Conservation (phyloP, 1,139 yeast genomes). For the Magnusiomyces suaveolens region DNA sequence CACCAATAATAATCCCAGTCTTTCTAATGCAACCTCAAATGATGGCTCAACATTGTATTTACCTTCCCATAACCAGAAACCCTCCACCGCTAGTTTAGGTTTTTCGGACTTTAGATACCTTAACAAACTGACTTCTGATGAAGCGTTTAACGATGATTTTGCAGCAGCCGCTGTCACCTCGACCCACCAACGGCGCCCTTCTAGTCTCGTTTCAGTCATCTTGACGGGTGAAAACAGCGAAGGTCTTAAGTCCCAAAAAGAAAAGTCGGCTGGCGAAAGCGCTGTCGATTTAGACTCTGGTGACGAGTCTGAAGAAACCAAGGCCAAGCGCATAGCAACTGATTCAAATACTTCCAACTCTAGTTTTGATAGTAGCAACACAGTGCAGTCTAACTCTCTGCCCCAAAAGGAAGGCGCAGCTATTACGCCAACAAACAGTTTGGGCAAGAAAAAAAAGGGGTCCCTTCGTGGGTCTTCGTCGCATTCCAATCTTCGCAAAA, state of each 20-base stretch:
- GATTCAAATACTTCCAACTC: not conserved
- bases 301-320: not conserved
- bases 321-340: not conserved
- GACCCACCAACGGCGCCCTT: not conserved
- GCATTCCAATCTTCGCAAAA: conserved; percentile 21
- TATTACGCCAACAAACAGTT: conserved; percentile 1
- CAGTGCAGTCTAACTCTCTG: not conserved
- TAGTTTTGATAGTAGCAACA: not conserved
- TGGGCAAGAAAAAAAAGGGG: conserved; percentile 14
- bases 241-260: not conserved
- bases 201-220: conserved; percentile 1
- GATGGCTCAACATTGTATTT: conserved; percentile 1
- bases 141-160: not conserved
- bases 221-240: not conserved
- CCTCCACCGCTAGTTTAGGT: conserved; percentile 10
- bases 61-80: conserved; percentile 6
- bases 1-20: no score
- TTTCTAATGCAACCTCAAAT: not conserved
- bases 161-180: not conserved
- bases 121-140: conserved; percentile 9
- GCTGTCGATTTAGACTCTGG: not conserved
- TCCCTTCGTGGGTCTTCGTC: conserved; percentile 24
- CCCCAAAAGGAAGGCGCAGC: conserved; percentile 11
- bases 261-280: not conserved
- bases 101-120: conserved; percentile 12